These are phyloP conservation scores for Metschnikowia borealis DNA, from an alignment of 805 yeast genomes.

Conservation along the genomic window DNA sequence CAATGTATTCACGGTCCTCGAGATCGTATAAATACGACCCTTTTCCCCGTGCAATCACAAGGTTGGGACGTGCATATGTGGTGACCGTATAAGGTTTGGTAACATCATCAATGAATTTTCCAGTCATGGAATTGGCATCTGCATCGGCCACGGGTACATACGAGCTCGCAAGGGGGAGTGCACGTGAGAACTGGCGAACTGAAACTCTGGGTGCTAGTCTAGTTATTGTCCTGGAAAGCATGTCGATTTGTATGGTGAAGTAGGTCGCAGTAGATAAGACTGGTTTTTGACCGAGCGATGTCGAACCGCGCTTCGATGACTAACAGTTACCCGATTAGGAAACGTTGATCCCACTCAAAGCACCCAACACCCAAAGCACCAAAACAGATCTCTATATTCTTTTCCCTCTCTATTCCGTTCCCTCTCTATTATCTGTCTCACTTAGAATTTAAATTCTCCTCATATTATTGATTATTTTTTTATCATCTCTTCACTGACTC, in stretches of 20 bases:
- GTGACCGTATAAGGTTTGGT: conserved; percentile 59
- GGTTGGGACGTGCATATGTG: conserved; percentile 74
- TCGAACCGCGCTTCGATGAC: conserved; percentile 22
- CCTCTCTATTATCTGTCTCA: no score
- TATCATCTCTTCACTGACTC: no score
- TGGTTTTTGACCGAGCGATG: conserved; percentile 2
- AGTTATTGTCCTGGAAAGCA: conserved; percentile 1
- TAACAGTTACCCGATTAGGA: conserved; percentile 16
- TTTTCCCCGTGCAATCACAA: conserved; percentile 74
- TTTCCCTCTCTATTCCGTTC: no score
- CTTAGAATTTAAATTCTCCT: no score
- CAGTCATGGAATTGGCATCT: conserved; percentile 29
- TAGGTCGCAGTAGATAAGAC: background rate
- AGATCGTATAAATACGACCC: conserved; percentile 81
- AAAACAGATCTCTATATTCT: no score
- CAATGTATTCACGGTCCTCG: conserved; percentile 74
- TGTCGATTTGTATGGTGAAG: background rate
- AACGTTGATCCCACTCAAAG: background rate
- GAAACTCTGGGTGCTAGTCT: background rate
- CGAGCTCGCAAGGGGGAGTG: background rate
- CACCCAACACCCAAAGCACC: background rate
- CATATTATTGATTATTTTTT: no score
- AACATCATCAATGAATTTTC: conserved; percentile 41
- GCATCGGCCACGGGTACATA: conserved; percentile 28
- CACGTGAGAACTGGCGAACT: background rate